Evolutionary conservation across 179 eudicot species (phyloP).

Genomic region (Spergularia azorica): DNA sequence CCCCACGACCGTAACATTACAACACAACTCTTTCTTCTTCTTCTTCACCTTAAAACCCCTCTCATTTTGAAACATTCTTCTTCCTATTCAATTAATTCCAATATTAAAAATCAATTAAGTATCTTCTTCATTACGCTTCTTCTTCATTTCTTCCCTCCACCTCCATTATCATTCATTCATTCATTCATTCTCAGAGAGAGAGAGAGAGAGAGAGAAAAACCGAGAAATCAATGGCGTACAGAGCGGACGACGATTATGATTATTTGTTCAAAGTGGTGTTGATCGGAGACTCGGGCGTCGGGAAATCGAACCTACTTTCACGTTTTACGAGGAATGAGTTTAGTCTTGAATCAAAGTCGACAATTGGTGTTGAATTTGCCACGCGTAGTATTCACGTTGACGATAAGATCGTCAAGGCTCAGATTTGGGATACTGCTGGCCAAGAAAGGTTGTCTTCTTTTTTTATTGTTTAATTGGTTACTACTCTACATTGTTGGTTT

Average conservation of each 20-base stretch:
- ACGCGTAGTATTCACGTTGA: slow-evolving; percentile 42
- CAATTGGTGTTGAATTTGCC: slow-evolving; percentile 42
- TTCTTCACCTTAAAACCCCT: not conserved
- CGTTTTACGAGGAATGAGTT: slow-evolving; percentile 43
- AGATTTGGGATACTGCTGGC: slow-evolving; percentile 36
- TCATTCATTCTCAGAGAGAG: not conserved
- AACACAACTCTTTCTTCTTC: no score
- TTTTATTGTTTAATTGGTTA: not conserved
- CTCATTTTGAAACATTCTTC: not conserved
- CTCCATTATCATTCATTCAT: not conserved
- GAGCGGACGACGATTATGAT: slow-evolving; percentile 46
- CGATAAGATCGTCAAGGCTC: slow-evolving; percentile 46
- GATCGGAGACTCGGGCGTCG: slow-evolving; percentile 42
- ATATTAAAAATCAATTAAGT: no score
- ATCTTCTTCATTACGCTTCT: no score
- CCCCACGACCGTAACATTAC: not conserved
- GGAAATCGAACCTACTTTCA: slow-evolving; percentile 23
- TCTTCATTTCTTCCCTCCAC: no score
- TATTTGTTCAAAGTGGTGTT: slow-evolving; percentile 43
- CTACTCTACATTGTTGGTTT: not conserved
- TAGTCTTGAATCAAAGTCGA: slow-evolving; percentile 40
- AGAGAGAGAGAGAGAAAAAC: not conserved
- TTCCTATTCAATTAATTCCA: no score
- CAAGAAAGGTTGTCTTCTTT: slow-evolving; percentile 29
- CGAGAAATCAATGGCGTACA: slow-evolving; percentile 28